Evolutionary conservation across 352 stramenopile genomes (phyloP).

Genomic region (Phytopythium cucurbitacearum): DNA sequence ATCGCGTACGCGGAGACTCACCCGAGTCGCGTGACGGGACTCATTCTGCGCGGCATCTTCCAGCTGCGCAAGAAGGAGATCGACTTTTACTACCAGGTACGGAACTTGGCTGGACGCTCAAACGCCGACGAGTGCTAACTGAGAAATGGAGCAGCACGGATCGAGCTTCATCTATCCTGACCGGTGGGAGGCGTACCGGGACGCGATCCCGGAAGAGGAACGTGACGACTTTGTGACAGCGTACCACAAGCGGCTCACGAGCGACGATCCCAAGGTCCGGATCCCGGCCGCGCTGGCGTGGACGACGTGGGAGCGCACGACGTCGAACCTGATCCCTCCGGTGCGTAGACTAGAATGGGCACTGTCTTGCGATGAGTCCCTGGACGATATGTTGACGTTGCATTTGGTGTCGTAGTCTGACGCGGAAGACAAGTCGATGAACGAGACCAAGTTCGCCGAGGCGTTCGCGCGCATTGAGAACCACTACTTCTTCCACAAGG

Average conservation of each 20-base stretch:
- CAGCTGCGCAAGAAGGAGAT: constrained; percentile 89
- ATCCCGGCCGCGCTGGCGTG: constrained; percentile 84
- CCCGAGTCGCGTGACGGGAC: constrained; percentile 67
- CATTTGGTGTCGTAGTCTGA: constrained; percentile 23
- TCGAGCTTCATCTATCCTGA: constrained; percentile 90
- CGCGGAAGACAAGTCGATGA: constrained; percentile 73
- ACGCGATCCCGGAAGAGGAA: constrained; percentile 85
- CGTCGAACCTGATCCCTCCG: constrained; percentile 75
- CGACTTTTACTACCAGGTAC: constrained; percentile 90
- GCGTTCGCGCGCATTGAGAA: constrained; percentile 93
- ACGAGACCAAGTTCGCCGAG: constrained; percentile 78
- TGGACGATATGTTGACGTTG: not conserved
- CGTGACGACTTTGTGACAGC: constrained; percentile 77
- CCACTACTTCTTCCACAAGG: constrained; percentile 91
- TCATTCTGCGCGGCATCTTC: constrained; percentile 93
- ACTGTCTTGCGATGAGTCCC: not conserved
- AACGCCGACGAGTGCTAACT: not conserved
- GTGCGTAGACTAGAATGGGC: constrained; percentile 12
- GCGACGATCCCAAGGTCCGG: constrained; percentile 79
- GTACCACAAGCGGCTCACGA: constrained; percentile 87
- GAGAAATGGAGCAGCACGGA: constrained; percentile 31
- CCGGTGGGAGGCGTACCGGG: constrained; percentile 86
- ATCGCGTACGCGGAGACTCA: constrained; percentile 91
- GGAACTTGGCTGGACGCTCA: not conserved
- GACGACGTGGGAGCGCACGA: constrained; percentile 90